These are phyloP conservation scores for Mallotus repandus DNA, from an alignment of 441 rosid genomes.

Conservation along the genomic window DNA sequence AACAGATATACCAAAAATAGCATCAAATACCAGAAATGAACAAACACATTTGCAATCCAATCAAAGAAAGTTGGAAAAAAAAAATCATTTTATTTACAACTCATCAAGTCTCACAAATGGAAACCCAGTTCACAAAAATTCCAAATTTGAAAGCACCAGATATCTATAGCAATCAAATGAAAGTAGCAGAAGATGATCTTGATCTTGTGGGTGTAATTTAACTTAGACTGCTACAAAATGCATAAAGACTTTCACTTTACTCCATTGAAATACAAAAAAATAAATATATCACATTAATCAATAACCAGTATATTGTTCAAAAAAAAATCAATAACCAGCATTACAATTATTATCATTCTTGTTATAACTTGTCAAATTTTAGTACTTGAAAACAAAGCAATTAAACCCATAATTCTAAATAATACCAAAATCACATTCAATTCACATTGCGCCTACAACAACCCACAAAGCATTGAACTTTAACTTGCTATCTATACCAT, in stretches of 20 bases:
- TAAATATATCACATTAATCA: neutral
- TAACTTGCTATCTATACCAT: neutral
- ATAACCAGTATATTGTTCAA: neutral
- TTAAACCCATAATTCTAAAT: slow-evolving; percentile 7
- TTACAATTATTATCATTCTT: neutral
- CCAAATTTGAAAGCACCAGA: slow-evolving; percentile 2
- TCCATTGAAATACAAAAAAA: neutral
- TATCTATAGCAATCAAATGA: neutral
- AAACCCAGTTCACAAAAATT: neutral
- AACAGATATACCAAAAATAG: neutral
- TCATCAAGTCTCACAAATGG: neutral
- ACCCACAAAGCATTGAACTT: slow-evolving; percentile 3
- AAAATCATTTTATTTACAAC: no score
- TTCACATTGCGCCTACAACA: neutral
- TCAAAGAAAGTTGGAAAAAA: no score
- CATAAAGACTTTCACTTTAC: neutral
- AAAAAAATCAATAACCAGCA: neutral
- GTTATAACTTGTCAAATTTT: no score
- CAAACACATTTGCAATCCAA: neutral
- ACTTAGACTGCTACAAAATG: neutral
- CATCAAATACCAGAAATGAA: neutral
- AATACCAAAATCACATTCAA: slow-evolving; percentile 15
- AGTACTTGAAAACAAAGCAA: neutral
- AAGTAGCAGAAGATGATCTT: neutral
- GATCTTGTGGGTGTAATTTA: neutral